phyloP scores from a whole-genome alignment of 192 early-diverging fungal genomes.

The Coemansia reversa region DNA sequence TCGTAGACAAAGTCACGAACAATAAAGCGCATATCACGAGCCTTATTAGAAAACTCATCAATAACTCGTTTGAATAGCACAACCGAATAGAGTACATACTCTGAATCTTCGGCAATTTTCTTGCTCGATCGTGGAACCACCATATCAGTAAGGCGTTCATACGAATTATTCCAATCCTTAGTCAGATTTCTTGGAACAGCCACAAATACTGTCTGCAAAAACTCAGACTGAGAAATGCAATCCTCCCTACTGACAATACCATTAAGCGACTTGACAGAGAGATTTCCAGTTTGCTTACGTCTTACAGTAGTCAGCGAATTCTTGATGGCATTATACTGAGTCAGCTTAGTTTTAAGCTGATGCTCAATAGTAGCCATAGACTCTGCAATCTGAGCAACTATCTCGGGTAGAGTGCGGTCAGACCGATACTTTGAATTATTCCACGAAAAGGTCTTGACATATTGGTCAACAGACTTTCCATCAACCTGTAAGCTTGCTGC shows the following conservation, averaged over 20 bases:
- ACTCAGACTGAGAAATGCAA: slow-evolving; percentile 90
- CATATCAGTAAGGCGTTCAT: slow-evolving; percentile 91
- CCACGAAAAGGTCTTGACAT: slow-evolving; percentile 87
- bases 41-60: slow-evolving; percentile 90
- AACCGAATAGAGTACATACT: slow-evolving; percentile 88
- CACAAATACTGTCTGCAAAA: slow-evolving; percentile 86
- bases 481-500: slow-evolving; percentile 24
- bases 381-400: slow-evolving; percentile 75
- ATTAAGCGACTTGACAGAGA: slow-evolving; percentile 82
- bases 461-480: slow-evolving; percentile 77
- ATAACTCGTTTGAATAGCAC: slow-evolving; percentile 85
- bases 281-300: slow-evolving; percentile 82
- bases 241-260: slow-evolving; percentile 91
- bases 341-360: slow-evolving; percentile 88
- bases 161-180: slow-evolving; percentile 82
- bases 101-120: slow-evolving; percentile 91
- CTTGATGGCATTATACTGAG: slow-evolving; percentile 82
- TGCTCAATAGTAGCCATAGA: slow-evolving; percentile 85
- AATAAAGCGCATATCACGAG: slow-evolving; percentile 87
- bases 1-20: slow-evolving; percentile 96
- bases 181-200: slow-evolving; percentile 85
- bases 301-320: slow-evolving; percentile 77
- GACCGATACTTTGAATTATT: slow-evolving; percentile 94
- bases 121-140: slow-evolving; percentile 94
- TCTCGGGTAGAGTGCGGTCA: slow-evolving; percentile 88